A percentile compares a stretch with the other conserved stretches of the same genome.
phyloP scores from a whole-genome alignment of 192 early-diverging fungal genomes.

The Pilaira anomala region DNA sequence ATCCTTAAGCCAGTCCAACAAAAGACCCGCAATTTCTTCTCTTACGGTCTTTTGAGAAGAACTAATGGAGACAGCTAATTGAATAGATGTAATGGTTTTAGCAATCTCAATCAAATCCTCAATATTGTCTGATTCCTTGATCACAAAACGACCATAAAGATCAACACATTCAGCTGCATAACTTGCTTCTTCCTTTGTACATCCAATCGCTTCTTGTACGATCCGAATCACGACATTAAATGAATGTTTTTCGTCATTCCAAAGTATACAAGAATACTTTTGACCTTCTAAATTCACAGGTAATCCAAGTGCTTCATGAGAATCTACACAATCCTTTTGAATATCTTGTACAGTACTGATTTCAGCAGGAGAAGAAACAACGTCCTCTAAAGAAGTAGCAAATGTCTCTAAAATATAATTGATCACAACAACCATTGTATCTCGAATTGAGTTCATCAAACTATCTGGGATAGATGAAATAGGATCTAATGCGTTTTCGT shows the following conservation, averaged over 20 bases:
- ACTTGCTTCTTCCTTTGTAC: conserved; percentile 61
- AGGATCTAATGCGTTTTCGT: conserved; percentile 11
- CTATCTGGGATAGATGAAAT: conserved; percentile 49
- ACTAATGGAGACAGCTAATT: conserved; percentile 74
- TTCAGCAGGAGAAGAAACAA: background rate
- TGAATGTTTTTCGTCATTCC: conserved; percentile 97
- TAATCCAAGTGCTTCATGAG: conserved; percentile 18
- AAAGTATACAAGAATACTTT: conserved; percentile 77
- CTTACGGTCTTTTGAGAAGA: conserved; percentile 80
- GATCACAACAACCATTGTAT: conserved; percentile 80
- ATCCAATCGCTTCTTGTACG: conserved; percentile 62
- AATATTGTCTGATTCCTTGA: conserved; percentile 65
- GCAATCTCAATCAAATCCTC: conserved; percentile 65
- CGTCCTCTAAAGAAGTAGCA: conserved; percentile 48
- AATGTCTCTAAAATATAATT: conserved; percentile 92
- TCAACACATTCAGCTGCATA: conserved; percentile 81
- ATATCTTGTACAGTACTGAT: background rate
- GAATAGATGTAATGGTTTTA: conserved; percentile 62
- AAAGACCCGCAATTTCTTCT: conserved; percentile 76
- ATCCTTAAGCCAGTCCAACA: conserved; percentile 81
- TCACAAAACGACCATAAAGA: conserved; percentile 73
- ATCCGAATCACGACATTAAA: conserved; percentile 89
- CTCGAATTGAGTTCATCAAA: conserved; percentile 62
- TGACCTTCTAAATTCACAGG: conserved; percentile 2
- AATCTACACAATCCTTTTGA: conserved; percentile 8